Evolutionary conservation across 225 moss, liverwort and hornwort species (phyloP), one percentile per base, ranked within the genome.

Genomic region (Thuidium tamariscinum): DNA sequence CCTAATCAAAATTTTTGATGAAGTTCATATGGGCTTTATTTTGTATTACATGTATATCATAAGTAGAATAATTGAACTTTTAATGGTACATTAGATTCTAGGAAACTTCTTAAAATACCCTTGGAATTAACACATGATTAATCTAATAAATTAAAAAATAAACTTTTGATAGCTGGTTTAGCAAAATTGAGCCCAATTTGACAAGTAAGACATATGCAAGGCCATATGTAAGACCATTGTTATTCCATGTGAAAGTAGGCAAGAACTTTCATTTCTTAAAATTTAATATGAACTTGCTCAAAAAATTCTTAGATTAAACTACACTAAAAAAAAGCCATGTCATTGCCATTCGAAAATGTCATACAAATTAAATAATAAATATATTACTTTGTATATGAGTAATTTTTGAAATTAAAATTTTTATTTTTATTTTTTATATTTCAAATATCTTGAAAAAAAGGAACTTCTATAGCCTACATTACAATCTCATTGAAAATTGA

Each of bases 101-200:
- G 0, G 4, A 32, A 30, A 23, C 1, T 27, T 36, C 0, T 25
- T 9, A 15, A 74, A 52, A n/a, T 2, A 36, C 0, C 9, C 2
- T 34, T 34, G 1, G 3, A 49, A 32, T n/a, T 8, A 51, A 8
- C 23, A n/a, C 7, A 23, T 1, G 23, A n/a, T 1, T 15, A 52
- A 52, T 52, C 0, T 0, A 36, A n/a, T n/a, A 54, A 52, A 75
- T 52, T 1, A 5, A 34, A 52, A 52, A 52, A 23, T 5, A n/a
- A 36, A 75, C 30, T 23, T 54, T 21, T 15, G 1, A n/a, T 54
- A 75, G 13, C 2, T 52, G 1, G 2, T 25, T 56, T 57, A 60
- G 18, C 8, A 48, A 46, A 46, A 16, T 60, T 59, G 18, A 72
- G 2, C 3, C 1, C 7, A 57, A 17, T 42, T 69, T 41, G 14